phyloP scores from a whole-genome alignment of 2,329 filamentous ascomycete species.

The Cladosporium sp. region DNA sequence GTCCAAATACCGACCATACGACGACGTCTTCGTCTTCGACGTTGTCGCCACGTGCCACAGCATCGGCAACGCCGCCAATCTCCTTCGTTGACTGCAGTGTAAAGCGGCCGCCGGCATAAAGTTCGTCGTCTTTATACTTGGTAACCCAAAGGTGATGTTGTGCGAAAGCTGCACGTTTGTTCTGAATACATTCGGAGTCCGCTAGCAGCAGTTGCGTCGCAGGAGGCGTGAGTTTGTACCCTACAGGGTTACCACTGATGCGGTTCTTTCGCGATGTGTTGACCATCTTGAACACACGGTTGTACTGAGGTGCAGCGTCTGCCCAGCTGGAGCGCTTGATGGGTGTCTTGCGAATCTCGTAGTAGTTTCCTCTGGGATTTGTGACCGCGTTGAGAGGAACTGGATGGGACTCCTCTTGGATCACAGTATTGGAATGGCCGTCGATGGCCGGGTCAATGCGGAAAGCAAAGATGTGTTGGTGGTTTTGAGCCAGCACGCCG shows the following conservation, averaged over 20 bases:
- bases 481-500: conserved; percentile 66
- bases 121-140: conserved; percentile 53
- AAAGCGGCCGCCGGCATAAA: conserved; percentile 51
- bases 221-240: conserved; percentile 51
- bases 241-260: conserved; percentile 49
- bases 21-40: conserved; percentile 51
- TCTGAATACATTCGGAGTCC: conserved; percentile 45
- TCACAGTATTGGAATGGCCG: conserved; percentile 53
- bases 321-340: conserved; percentile 26
- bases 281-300: conserved; percentile 56
- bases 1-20: conserved; percentile 51
- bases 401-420: conserved; percentile 49
- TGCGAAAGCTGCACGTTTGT: conserved; percentile 50
- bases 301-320: conserved; percentile 47
- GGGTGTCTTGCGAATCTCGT: conserved; percentile 50
- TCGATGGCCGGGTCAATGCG: conserved; percentile 67
- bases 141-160: conserved; percentile 41
- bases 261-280: conserved; percentile 50
- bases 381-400: background rate
- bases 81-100: conserved; percentile 49
- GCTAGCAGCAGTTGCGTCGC: conserved; percentile 53
- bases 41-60: conserved; percentile 46
- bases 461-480: conserved; percentile 68
- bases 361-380: conserved; percentile 3
- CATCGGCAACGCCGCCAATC: conserved; percentile 44